Percentiles rank a stretch among this genome's conserved stretches.
phyloP scores from a whole-genome alignment of 306 rosid genomes.

The Quercus bicolor region DNA sequence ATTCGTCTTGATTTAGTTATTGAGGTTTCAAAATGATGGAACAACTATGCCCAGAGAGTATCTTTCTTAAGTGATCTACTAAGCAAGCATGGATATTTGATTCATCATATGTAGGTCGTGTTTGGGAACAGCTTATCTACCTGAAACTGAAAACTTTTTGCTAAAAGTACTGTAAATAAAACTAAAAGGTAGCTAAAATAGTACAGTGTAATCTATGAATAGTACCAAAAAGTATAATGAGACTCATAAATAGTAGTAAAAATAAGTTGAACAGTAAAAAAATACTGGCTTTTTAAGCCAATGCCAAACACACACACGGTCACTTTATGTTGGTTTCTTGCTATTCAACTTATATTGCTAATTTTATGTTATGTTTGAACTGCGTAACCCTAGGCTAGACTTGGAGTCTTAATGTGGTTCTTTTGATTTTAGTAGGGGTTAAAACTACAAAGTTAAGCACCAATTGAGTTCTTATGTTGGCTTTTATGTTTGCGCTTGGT shows the following conservation, averaged over 20 bases:
- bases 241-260: no score
- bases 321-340: neutral
- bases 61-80: neutral
- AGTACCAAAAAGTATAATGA: accelerated
- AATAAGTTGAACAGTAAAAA: no score
- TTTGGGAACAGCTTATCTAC: no score
- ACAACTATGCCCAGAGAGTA: neutral
- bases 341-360: neutral
- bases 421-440: neutral
- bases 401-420: neutral
- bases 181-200: no score
- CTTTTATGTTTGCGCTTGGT: neutral
- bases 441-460: neutral
- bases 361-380: neutral
- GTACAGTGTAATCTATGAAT: no score
- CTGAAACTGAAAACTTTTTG: no score
- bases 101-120: no score
- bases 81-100: no score
- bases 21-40: neutral
- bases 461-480: neutral
- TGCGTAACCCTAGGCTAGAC: neutral
- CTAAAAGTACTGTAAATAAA: no score
- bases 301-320: no score
- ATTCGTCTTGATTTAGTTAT: neutral
- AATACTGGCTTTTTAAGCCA: no score